Evolutionary conservation across 495 filamentous ascomycete genomes (phyloP), one percentile per base, ranked within the genome.

Genomic region (Lophiostoma macrostomum): DNA sequence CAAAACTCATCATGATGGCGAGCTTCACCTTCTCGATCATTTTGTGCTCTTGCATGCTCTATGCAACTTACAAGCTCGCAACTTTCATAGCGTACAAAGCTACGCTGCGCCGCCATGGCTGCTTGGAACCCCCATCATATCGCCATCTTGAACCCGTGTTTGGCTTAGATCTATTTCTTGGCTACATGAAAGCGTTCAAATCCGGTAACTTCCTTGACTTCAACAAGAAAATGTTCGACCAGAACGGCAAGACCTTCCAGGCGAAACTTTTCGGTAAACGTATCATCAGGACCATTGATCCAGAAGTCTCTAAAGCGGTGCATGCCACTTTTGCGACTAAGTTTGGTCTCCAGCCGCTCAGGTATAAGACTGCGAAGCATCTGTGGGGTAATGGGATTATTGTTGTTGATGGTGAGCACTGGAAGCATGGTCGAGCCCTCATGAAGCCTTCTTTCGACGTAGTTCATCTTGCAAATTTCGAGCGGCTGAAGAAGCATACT

Each of bases 301-400:
- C 87, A 0, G 85, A 91, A 61, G 95, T 93, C 67, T 76, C 95
- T 68, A 91, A 95, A 62, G 83, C 88, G 1, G 70, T 95, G 4
- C 74, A 95, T 1, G 85, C 88, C 0, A 84, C 82, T 0, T 84
- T 93, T 55, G 95, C 91, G 61, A 73, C 81, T 16, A 83, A 84
- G 48, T 87, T 80, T 54, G 67, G 68, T 25, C 52, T 81, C 1
- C 77, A 76, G 11, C 18, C 31, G 0, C 27, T 46, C 1, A 25
- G 66, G 10, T 24, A 51, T 20, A 49, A 39, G 1, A 59, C 48
- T 31, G 64, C 65, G n/a, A n/a, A n/a, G n/a, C n/a, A n/a, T n/a
- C n/a, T n/a, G n/a, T n/a, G n/a, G n/a, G n/a, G n/a, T n/a, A n/a
- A n/a, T n/a, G n/a, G n/a, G n/a, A n/a, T n/a, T n/a, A n/a, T n/a